phyloP scores from a whole-genome alignment of 768 basidiomycete species.

The Mycena olivaceomarginata region DNA sequence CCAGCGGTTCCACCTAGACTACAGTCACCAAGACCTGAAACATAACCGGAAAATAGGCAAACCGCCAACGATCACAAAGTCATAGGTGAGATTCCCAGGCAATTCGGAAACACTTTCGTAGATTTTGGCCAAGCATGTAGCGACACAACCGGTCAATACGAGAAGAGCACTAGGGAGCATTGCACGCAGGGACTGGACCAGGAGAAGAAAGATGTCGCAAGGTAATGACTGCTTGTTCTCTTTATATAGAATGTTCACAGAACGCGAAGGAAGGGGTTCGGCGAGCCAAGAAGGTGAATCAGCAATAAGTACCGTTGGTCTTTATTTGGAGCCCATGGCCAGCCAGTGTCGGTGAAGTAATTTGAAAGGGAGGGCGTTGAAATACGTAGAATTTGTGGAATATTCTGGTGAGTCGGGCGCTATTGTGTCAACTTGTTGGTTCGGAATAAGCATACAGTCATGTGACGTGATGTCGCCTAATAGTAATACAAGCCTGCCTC shows the following conservation, averaged over 20 bases:
- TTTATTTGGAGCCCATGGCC: too few relatives aligned
- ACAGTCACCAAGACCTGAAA: not conserved
- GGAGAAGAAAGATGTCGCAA: too few relatives aligned
- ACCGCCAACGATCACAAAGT: constrained; percentile 37
- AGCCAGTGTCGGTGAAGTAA: too few relatives aligned
- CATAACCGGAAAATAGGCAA: too few relatives aligned
- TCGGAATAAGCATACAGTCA: not conserved
- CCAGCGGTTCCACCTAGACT: constrained; percentile 40
- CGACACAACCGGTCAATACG: not conserved
- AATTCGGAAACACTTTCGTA: constrained; percentile 25
- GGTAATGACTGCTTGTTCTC: too few relatives aligned
- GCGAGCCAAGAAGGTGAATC: too few relatives aligned
- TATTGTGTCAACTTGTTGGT: not conserved
- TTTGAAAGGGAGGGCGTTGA: too few relatives aligned
- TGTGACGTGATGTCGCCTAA: not conserved
- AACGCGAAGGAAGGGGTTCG: too few relatives aligned
- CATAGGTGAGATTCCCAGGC: constrained; percentile 10
- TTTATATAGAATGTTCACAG: too few relatives aligned
- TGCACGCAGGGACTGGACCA: not conserved
- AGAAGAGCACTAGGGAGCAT: constrained; percentile 9
- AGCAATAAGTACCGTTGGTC: too few relatives aligned
- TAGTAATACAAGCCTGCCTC: not conserved
- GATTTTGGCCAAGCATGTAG: not conserved
- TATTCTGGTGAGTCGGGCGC: too few relatives aligned
- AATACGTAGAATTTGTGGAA: too few relatives aligned